phyloP scores from a whole-genome alignment of 2,329 filamentous ascomycete species.

The Monilinia aucupariae region DNA sequence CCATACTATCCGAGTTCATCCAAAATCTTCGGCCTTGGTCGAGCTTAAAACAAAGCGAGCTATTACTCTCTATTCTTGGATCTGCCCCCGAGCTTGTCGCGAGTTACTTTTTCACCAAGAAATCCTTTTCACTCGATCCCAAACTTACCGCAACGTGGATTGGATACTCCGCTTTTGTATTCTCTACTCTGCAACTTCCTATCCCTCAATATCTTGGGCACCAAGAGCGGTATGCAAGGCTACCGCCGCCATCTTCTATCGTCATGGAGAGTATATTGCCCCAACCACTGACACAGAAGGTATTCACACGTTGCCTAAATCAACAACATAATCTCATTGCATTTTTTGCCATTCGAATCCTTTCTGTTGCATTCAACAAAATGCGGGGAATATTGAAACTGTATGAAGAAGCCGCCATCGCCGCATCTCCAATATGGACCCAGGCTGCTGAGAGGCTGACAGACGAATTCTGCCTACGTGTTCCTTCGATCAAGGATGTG shows the following conservation, averaged over 20 bases:
- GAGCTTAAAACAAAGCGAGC: constrained; percentile 71
- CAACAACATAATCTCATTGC: constrained; percentile 75
- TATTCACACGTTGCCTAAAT: constrained; percentile 71
- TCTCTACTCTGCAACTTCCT: constrained; percentile 69
- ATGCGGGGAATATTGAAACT: constrained; percentile 45
- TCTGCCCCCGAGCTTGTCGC: constrained; percentile 80
- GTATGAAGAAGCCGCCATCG: constrained; percentile 40
- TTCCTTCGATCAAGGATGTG: constrained; percentile 76
- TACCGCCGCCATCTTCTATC: constrained; percentile 73
- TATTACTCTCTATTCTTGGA: constrained; percentile 73
- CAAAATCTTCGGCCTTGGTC: constrained; percentile 78
- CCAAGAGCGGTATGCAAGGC: constrained; percentile 52
- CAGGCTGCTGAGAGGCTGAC: constrained; percentile 63
- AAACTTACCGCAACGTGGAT: constrained; percentile 94
- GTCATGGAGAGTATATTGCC: constrained; percentile 84
- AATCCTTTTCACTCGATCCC: constrained; percentile 79
- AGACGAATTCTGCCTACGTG: constrained; percentile 70
- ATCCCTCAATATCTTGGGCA: constrained; percentile 70
- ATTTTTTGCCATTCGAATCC: constrained; percentile 75
- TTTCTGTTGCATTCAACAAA: constrained; percentile 76
- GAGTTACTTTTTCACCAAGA: constrained; percentile 78
- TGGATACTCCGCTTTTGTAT: constrained; percentile 83
- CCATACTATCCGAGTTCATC: constrained; percentile 70
- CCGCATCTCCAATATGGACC: constrained; percentile 52
- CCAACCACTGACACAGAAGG: constrained; percentile 72